Evolutionary conservation across 2,329 filamentous ascomycete genomes (phyloP).

Genomic region (Talaromyces islandicus): DNA sequence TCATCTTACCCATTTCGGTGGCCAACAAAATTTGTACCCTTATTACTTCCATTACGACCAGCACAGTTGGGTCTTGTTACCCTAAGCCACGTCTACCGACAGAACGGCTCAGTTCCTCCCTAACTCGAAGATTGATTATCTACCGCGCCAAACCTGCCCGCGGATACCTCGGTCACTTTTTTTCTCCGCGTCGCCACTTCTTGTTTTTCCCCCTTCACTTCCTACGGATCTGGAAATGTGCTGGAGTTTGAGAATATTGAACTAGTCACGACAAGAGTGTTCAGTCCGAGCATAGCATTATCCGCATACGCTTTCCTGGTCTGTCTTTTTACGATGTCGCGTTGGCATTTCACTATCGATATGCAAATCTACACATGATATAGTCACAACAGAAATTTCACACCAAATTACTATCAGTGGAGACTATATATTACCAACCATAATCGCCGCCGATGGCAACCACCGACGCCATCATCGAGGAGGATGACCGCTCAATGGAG

Average conservation of each 20-base stretch:
- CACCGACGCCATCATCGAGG: constrained; percentile 13
- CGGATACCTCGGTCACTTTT: not conserved
- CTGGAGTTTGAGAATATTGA: not conserved
- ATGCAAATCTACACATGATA: not conserved
- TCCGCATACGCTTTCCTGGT: not conserved
- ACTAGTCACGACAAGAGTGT: not conserved
- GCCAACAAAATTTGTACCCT: not conserved
- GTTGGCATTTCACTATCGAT: not conserved
- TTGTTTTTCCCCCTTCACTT: not conserved
- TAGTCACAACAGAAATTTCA: not conserved
- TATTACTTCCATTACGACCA: not conserved
- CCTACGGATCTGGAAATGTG: not conserved
- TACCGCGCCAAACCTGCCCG: constrained; percentile 1
- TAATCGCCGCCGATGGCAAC: constrained; percentile 1
- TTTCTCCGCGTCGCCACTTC: constrained; percentile 7
- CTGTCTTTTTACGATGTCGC: constrained; percentile 1
- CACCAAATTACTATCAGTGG: not conserved
- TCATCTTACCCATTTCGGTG: constrained; percentile 7
- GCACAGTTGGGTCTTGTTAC: not conserved
- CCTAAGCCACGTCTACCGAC: not conserved
- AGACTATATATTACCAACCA: not conserved
- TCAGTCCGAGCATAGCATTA: not conserved
- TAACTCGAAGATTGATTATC: constrained; percentile 1
- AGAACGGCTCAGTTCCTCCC: constrained; percentile 4
- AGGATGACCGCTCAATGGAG: constrained; percentile 57